Conservation (phyloP, 179 eudicot genomes). For the Beta lomatogona region DNA sequence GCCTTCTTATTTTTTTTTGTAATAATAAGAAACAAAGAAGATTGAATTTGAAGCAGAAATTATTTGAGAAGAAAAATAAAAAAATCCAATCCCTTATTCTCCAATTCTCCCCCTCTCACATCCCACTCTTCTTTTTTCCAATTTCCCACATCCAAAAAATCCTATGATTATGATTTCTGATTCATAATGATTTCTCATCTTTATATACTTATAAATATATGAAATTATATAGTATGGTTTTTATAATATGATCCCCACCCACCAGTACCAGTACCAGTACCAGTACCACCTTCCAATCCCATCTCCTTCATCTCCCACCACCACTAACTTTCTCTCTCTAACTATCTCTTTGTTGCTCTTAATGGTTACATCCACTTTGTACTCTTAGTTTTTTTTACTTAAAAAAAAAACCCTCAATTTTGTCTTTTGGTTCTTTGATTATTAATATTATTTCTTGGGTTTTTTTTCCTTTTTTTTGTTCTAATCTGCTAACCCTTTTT, state of each 20-base stretch:
- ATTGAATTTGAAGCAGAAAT: not conserved
- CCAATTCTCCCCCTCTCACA: not conserved
- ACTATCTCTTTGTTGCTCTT: not conserved
- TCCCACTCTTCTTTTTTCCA: not conserved
- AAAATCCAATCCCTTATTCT: not conserved
- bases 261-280: not conserved
- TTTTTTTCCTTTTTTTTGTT: not conserved
- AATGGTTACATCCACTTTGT: constrained; percentile 1
- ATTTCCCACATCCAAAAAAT: constrained; percentile 1
- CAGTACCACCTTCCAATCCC: not conserved
- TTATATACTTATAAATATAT: too few species aligned
- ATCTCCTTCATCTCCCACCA: not conserved
- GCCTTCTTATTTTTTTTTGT: not conserved
- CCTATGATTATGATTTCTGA: not conserved
- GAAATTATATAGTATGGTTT: too few species aligned
- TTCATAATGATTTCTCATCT: not conserved
- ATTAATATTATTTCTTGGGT: not conserved
- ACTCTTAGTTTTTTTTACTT: not conserved
- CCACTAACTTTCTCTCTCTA: not conserved
- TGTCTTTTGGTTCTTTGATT: not conserved
- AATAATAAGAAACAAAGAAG: too few species aligned
- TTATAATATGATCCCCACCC: constrained; percentile 29
- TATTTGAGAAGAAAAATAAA: too few species aligned
- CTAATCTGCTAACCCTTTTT: not conserved
- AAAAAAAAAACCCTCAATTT: not conserved